phyloP scores from a whole-genome alignment of 306 rosid genomes.

The Luffa aegyptiaca region DNA sequence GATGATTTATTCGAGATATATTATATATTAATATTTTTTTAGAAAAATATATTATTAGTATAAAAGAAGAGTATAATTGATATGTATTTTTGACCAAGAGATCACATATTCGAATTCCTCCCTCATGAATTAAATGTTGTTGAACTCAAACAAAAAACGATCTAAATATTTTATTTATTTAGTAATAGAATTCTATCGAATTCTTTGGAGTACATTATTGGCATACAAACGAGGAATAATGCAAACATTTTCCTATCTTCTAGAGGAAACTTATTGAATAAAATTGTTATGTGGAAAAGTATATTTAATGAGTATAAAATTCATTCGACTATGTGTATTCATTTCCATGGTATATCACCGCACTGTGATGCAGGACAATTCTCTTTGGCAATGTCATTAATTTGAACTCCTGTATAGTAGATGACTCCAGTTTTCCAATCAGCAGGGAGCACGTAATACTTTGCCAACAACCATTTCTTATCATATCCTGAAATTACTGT shows the following conservation, averaged over 20 bases:
- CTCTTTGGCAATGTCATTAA: slow-evolving; percentile 59
- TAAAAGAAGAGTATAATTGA: too few species aligned
- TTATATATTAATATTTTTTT: too few species aligned
- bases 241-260: neutral
- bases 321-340: neutral
- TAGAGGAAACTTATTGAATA: neutral
- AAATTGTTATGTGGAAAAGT: neutral
- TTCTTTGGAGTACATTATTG: neutral
- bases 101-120: too few species aligned
- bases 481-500: slow-evolving; percentile 64
- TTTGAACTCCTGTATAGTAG: slow-evolving; percentile 59
- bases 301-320: neutral
- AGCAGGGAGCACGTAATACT: slow-evolving; percentile 53
- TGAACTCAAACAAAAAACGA: too few species aligned
- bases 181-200: neutral
- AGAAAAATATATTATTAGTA: too few species aligned
- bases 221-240: neutral
- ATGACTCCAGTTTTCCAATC: slow-evolving; percentile 50
- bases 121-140: too few species aligned
- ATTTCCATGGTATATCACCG: neutral
- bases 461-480: slow-evolving; percentile 61
- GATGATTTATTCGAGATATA: too few species aligned
- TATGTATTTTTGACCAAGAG: too few species aligned
- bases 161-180: too few species aligned
- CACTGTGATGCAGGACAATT: slow-evolving; percentile 21